Evolutionary conservation across 805 yeast species (phyloP).

Genomic region (Metschnikowia dekortorum): DNA sequence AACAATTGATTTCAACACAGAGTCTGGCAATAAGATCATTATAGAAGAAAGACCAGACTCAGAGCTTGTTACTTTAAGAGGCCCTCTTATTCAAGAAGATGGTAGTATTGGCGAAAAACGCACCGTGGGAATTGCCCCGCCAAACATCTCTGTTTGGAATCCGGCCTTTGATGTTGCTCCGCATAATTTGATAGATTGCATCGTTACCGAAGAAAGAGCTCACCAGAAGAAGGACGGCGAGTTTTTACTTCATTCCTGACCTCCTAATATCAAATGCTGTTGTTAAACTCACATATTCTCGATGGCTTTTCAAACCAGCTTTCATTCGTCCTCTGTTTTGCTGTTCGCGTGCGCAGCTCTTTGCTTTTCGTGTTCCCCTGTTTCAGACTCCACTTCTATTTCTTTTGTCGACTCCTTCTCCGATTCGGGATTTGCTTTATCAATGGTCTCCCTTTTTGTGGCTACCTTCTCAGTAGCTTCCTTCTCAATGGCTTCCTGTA

Average conservation of each 20-base stretch:
- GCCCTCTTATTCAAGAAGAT: conserved; percentile 36
- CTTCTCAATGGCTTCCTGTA: not conserved
- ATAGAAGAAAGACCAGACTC: conserved; percentile 84
- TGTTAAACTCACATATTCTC: not conserved
- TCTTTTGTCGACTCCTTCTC: not conserved
- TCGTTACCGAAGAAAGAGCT: conserved; percentile 68
- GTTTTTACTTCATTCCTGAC: conserved; percentile 6
- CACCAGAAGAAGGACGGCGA: conserved; percentile 8
- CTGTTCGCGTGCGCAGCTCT: not conserved
- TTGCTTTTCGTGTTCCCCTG: not conserved
- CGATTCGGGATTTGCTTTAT: not conserved
- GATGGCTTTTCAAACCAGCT: not conserved
- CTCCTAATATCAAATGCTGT: not conserved
- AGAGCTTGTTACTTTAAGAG: conserved; percentile 75
- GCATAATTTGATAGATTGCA: conserved; percentile 73
- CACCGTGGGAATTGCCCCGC: conserved; percentile 79
- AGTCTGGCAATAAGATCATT: conserved; percentile 66
- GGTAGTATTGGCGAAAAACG: conserved; percentile 31
- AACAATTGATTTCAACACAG: conserved; percentile 69
- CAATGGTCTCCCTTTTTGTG: not conserved
- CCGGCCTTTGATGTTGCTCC: conserved; percentile 97
- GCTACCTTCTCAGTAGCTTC: not conserved
- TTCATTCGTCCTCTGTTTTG: not conserved
- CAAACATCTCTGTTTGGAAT: conserved; percentile 85
- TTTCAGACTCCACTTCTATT: not conserved